Evolutionary conservation across 1,139 yeast genomes (phyloP).

Genomic region (Hyphopichia burtonii): DNA sequence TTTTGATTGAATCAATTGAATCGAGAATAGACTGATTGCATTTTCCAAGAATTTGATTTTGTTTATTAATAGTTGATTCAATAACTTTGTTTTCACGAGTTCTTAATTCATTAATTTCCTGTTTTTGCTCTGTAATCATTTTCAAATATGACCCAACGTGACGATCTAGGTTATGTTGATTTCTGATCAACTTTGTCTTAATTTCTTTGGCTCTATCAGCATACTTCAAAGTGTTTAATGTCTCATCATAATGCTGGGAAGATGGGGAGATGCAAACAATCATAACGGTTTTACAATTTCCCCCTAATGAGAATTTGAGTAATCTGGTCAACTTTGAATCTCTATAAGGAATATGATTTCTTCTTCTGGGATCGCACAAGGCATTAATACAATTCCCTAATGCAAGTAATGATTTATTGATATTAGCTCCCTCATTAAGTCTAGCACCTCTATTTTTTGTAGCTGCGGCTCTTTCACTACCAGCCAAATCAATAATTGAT

Average conservation of each 20-base stretch:
- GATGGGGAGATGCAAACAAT: constrained; percentile 91
- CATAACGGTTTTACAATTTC: constrained; percentile 93
- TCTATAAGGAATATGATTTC: constrained; percentile 82
- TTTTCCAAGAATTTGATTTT: constrained; percentile 27
- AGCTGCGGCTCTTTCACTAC: constrained; percentile 91
- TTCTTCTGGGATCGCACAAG: constrained; percentile 66
- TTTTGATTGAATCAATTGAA: constrained; percentile 36
- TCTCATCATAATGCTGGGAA: constrained; percentile 84
- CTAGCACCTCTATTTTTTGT: constrained; percentile 81
- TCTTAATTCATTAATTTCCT: constrained; percentile 71
- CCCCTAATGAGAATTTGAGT: constrained; percentile 87
- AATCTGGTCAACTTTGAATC: constrained; percentile 86
- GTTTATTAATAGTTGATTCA: constrained; percentile 30
- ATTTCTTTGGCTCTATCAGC: constrained; percentile 91
- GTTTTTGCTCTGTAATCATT: constrained; percentile 81
- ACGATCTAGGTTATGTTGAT: constrained; percentile 73
- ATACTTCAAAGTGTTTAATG: constrained; percentile 83
- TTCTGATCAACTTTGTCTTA: constrained; percentile 74
- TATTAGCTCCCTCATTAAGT: constrained; percentile 87
- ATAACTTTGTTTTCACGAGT: constrained; percentile 49
- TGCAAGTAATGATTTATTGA: constrained; percentile 82
- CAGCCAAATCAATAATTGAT: constrained; percentile 88
- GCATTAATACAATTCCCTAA: constrained; percentile 95
- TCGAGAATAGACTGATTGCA: constrained; percentile 41
- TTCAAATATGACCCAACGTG: constrained; percentile 87